A percentile compares a stretch with the other conserved stretches of the same genome.
These are phyloP conservation scores for Haematococcus lacustris DNA, from an alignment of 139 green algal species.

Conservation along the genomic window DNA sequence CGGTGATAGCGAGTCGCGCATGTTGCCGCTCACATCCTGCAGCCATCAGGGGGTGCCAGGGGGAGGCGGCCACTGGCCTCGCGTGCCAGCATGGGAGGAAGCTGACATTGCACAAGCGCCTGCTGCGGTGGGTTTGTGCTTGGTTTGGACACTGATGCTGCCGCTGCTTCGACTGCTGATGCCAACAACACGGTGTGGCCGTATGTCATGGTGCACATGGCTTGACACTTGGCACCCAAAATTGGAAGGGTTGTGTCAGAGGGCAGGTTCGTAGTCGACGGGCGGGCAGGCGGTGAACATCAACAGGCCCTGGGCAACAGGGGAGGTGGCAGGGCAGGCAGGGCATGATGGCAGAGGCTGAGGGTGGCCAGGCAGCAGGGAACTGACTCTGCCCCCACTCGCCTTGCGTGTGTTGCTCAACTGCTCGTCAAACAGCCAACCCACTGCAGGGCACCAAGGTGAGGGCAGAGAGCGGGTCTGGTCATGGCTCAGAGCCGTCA, in stretches of 20 bases:
- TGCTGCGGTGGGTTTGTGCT: not conserved
- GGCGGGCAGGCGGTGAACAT: not conserved
- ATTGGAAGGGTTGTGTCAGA: not conserved
- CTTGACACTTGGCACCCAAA: too few relatives aligned
- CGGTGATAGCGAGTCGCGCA: conserved; percentile 45
- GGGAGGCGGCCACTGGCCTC: too few relatives aligned
- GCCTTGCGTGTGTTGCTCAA: conserved; percentile 25
- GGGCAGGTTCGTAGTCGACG: not conserved
- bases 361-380: too few relatives aligned
- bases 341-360: too few relatives aligned
- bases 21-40: conserved; percentile 4
- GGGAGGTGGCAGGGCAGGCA: not conserved
- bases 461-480: too few relatives aligned
- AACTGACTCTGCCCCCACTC: not conserved
- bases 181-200: not conserved
- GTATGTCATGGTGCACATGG: not conserved
- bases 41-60: not conserved
- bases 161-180: too few relatives aligned
- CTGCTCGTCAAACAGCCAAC: conserved; percentile 72
- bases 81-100: too few relatives aligned
- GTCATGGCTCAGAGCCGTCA: too few relatives aligned
- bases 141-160: not conserved
- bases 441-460: too few relatives aligned
- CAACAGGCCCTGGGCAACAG: not conserved
- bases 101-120: not conserved